phyloP scores from a whole-genome alignment of 2,329 filamentous ascomycete species.

The Aspergillus spinulosporus region DNA sequence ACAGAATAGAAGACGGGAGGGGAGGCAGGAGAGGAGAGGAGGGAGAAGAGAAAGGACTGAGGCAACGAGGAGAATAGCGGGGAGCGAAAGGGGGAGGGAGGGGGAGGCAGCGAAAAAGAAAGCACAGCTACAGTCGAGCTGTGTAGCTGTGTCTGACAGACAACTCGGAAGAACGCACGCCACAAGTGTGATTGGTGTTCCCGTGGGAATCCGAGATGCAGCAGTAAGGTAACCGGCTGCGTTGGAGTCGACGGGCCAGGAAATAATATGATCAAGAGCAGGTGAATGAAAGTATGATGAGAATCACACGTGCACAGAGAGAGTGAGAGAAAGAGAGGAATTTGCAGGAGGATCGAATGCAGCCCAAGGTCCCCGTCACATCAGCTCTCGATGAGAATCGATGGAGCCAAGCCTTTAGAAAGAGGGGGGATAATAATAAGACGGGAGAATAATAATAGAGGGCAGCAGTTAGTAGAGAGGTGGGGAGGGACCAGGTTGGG shows the following conservation, averaged over 20 bases:
- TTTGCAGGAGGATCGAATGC: neutral
- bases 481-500: conserved; percentile 10
- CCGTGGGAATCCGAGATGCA: conserved; percentile 20
- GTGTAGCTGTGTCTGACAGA: conserved; percentile 17
- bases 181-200: conserved; percentile 19
- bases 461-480: conserved; percentile 3
- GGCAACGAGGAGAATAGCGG: conserved; percentile 18
- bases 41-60: conserved; percentile 8
- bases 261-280: conserved; percentile 7
- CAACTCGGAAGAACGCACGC: conserved; percentile 13
- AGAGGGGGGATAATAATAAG: conserved; percentile 11
- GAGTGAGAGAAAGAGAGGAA: neutral
- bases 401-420: conserved; percentile 8
- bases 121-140: conserved; percentile 15
- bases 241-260: conserved; percentile 12
- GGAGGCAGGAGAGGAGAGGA: conserved; percentile 4
- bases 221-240: neutral
- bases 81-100: conserved; percentile 5
- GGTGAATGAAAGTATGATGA: conserved; percentile 8
- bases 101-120: conserved; percentile 13
- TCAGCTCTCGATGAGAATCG: conserved; percentile 3
- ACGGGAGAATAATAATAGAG: conserved; percentile 12
- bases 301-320: conserved; percentile 1
- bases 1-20: conserved; percentile 4
- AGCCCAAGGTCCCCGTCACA: conserved; percentile 10